Percentiles rank a stretch among this genome's conserved stretches.
Evolutionary conservation across 768 basidiomycete genomes (phyloP).

Genomic region (Termitomyces sp.): DNA sequence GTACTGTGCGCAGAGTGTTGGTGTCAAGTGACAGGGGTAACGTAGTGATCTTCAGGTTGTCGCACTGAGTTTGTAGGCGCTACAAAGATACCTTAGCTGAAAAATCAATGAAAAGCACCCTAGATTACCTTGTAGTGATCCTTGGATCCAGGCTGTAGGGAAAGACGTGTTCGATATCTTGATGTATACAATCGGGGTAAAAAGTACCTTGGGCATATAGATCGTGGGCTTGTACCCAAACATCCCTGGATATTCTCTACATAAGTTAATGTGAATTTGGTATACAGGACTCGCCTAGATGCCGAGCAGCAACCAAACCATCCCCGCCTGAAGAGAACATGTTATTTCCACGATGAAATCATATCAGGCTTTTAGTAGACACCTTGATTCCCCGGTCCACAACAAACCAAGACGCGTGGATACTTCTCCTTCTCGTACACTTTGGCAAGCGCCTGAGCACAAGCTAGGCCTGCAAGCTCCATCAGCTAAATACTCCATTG

Average conservation of each 20-base stretch:
- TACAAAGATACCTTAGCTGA: conserved; percentile 19
- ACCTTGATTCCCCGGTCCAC: conserved; percentile 96
- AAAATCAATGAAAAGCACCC: neutral
- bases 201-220: conserved; percentile 85
- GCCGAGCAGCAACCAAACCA: conserved; percentile 92
- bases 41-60: conserved; percentile 81
- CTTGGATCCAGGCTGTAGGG: conserved; percentile 73
- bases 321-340: conserved; percentile 60
- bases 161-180: neutral
- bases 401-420: conserved; percentile 84
- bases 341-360: neutral
- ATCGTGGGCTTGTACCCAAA: conserved; percentile 88
- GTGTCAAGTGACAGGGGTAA: conserved; percentile 45
- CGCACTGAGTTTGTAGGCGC: conserved; percentile 82
- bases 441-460: conserved; percentile 82
- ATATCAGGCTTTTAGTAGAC: neutral
- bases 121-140: conserved; percentile 76
- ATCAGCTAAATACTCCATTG: conserved; percentile 47
- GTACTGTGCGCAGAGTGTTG: conserved; percentile 40
- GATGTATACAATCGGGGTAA: neutral
- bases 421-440: conserved; percentile 66
- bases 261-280: neutral
- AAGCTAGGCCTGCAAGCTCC: conserved; percentile 94
- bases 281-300: conserved; percentile 56
- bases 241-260: conserved; percentile 48